These are phyloP conservation scores for Penicillium sp. DNA, from an alignment of 2,329 filamentous ascomycete species.

Conservation along the genomic window DNA sequence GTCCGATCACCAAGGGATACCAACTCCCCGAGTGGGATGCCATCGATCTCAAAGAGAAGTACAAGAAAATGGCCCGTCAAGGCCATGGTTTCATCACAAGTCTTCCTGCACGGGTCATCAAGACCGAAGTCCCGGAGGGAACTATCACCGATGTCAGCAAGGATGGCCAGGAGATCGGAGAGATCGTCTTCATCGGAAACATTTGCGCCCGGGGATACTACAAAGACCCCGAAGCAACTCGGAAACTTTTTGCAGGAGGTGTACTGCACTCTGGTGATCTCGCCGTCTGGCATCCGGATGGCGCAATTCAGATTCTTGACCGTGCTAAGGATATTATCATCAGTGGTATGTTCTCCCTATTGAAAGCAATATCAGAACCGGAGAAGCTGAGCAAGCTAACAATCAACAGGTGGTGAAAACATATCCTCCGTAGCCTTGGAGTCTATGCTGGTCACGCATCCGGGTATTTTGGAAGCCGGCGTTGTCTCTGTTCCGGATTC, in stretches of 20 bases:
- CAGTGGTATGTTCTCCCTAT: slow-evolving; percentile 60
- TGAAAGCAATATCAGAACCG: not conserved
- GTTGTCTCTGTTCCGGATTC: slow-evolving; percentile 85
- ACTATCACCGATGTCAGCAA: slow-evolving; percentile 66
- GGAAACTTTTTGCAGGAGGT: slow-evolving; percentile 83
- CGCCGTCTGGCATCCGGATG: slow-evolving; percentile 90
- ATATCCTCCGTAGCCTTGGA: slow-evolving; percentile 94
- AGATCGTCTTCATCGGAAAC: slow-evolving; percentile 86
- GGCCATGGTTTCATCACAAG: slow-evolving; percentile 88
- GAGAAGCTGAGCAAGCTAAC: not conserved
- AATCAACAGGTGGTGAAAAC: slow-evolving; percentile 77
- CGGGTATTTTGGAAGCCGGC: slow-evolving; percentile 84
- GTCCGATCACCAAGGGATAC: slow-evolving; percentile 93
- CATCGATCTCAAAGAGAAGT: slow-evolving; percentile 74
- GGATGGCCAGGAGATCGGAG: slow-evolving; percentile 75
- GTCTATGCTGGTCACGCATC: slow-evolving; percentile 83
- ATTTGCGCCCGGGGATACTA: slow-evolving; percentile 92
- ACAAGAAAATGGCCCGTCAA: slow-evolving; percentile 87
- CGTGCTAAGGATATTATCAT: slow-evolving; percentile 98
- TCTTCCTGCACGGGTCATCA: slow-evolving; percentile 78
- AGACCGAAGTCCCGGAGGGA: slow-evolving; percentile 70
- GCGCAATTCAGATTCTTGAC: slow-evolving; percentile 88
- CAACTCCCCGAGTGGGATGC: slow-evolving; percentile 80
- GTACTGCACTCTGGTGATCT: slow-evolving; percentile 87
- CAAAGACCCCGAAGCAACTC: slow-evolving; percentile 82